Base-by-base conservation (phyloP, 331 rosid species). In the Dryas integrifolia region DNA sequence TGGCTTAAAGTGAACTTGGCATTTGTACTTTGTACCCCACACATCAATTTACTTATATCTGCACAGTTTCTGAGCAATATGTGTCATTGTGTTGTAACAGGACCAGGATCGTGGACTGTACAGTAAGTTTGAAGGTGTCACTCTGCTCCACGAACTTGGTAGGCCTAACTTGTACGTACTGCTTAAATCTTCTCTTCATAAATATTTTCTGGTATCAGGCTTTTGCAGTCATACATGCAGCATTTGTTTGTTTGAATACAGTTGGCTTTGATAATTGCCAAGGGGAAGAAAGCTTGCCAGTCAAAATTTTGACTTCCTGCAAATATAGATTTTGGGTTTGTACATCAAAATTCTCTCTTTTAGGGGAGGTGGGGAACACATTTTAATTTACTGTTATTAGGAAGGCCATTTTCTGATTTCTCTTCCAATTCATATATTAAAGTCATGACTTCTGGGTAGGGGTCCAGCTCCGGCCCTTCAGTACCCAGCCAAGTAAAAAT, bases 191-290 rank as follows among this genome's bases (percentile, higher is more conserved):
- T 40, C 24, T 12, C 76, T 61, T 53, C 71, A 4, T 62, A 55
- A 57, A 14, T 14, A 6, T 13, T 67, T 69, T 56, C 49, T 53
- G 66, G 55, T 38, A 53, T 53, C 18, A 24, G 44, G 49, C 72
- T 69, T 41, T 35, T 70, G 62, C 60, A 49, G 77, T 44, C 67
- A 38, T 44, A 53, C 75, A 67, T 51, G 65, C 74, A 60, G 79
- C 62, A 13, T 51, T 50, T 15, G 65, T 9, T 55, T 55, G 12
- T 70, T 18, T 56, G 12, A 30, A 4, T 60, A 57, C 46, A 9
- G 61, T 73, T 43, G 35, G 44, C 55, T 70, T 24, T 12, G 65
- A 57, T 14, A 57, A 16, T 68, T 51, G 63, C 35, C 61, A 52
- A 55, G 14, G 35, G 44, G 68, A 60, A 46, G 26, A 12, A 49